phyloP scores from a whole-genome alignment of 164 flowering plant genomes.

The Berberis vulgaris region DNA sequence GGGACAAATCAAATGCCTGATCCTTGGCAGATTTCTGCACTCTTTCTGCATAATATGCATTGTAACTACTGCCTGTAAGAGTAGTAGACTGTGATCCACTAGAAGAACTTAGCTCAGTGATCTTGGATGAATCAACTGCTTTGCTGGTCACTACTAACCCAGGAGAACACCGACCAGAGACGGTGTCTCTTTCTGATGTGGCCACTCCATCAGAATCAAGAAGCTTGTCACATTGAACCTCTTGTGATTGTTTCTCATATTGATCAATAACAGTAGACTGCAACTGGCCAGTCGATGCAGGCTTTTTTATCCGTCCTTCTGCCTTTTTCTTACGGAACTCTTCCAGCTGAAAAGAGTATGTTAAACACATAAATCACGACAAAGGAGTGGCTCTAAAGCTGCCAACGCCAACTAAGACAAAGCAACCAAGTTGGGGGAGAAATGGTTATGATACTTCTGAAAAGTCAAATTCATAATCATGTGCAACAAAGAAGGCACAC shows the following conservation, averaged over 20 bases:
- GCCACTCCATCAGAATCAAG: constrained; percentile 39
- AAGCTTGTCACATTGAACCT: constrained; percentile 20
- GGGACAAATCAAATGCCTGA: constrained; percentile 18
- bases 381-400: too few species aligned
- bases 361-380: too few species aligned
- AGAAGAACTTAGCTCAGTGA: constrained; percentile 20
- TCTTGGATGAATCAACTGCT: constrained; percentile 15
- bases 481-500: too few species aligned
- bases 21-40: constrained; percentile 16
- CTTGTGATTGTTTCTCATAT: constrained; percentile 26
- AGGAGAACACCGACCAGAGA: not conserved
- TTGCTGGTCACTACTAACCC: constrained; percentile 12
- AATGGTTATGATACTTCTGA: too few species aligned
- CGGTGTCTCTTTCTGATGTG: constrained; percentile 29
- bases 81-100: constrained; percentile 9
- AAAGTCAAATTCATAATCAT: too few species aligned
- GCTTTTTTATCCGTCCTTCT: constrained; percentile 51
- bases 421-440: too few species aligned
- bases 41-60: constrained; percentile 11
- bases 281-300: constrained; percentile 24
- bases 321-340: constrained; percentile 88
- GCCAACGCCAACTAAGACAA: too few species aligned
- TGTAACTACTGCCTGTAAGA: constrained; percentile 9
- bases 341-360: constrained; percentile 51
- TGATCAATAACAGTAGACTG: constrained; percentile 18